Conservation (phyloP, 495 filamentous ascomycete genomes). For the Tuber magnatum region DNA sequence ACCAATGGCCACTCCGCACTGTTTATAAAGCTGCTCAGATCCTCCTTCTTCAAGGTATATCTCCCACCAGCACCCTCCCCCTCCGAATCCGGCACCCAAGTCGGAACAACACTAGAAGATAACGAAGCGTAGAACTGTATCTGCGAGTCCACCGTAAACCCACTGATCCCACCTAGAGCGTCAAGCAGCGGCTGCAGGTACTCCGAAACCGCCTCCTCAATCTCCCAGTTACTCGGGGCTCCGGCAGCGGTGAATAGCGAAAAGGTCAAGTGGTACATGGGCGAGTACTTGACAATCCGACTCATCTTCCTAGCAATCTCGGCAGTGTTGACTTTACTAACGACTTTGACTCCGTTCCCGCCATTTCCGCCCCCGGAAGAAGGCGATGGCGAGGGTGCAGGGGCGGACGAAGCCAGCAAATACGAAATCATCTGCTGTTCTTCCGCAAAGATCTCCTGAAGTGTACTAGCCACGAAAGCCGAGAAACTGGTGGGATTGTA, state of each 20-base stretch:
- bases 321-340: constrained; percentile 42
- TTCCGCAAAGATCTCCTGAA: constrained; percentile 74
- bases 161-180: constrained; percentile 71
- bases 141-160: constrained; percentile 95
- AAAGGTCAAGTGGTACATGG: constrained; percentile 93
- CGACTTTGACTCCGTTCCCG: constrained; percentile 32
- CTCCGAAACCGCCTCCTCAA: constrained; percentile 71
- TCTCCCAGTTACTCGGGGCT: constrained; percentile 80
- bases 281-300: constrained; percentile 79
- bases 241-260: constrained; percentile 80
- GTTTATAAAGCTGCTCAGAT: constrained; percentile 90
- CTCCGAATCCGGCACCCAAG: constrained; percentile 41
- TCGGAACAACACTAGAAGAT: constrained; percentile 37
- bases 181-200: constrained; percentile 76
- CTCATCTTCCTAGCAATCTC: constrained; percentile 59
- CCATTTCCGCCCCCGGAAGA: constrained; percentile 24
- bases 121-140: constrained; percentile 86
- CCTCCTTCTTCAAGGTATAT: constrained; percentile 73
- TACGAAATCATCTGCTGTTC: constrained; percentile 85
- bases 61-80: constrained; percentile 47
- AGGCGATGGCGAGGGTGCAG: constrained; percentile 46
- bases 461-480: constrained; percentile 67
- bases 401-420: constrained; percentile 56
- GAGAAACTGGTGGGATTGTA: constrained; percentile 71
- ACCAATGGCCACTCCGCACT: constrained; percentile 96